Evolutionary conservation across 2,329 filamentous ascomycete genomes (phyloP).

Genomic region (Biscogniauxia sp.): DNA sequence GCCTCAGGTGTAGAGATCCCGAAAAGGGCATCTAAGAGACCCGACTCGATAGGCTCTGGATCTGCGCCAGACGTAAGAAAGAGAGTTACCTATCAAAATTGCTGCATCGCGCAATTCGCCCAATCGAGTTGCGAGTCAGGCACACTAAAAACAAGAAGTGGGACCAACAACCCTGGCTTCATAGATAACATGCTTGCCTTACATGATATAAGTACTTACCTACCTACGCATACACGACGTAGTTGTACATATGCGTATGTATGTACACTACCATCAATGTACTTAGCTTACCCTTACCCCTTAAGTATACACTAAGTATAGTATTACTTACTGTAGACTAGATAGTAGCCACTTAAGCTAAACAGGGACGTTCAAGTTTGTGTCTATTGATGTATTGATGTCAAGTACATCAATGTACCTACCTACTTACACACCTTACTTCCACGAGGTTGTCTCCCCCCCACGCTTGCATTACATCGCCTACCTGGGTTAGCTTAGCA

Average conservation of each 20-base stretch:
- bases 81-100: constrained; percentile 11
- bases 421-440: too few relatives aligned
- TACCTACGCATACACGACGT: constrained; percentile 10
- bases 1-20: constrained; percentile 5
- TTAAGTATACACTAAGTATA: too few relatives aligned
- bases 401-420: too few relatives aligned
- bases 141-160: constrained; percentile 8
- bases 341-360: too few relatives aligned
- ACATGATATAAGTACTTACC: constrained; percentile 13
- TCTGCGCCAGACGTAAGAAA: constrained; percentile 10
- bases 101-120: constrained; percentile 6
- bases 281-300: too few relatives aligned
- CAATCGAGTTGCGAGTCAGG: constrained; percentile 11
- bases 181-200: constrained; percentile 13
- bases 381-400: too few relatives aligned
- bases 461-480: too few relatives aligned
- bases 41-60: constrained; percentile 3
- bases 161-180: not conserved
- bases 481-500: too few relatives aligned
- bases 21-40: constrained; percentile 13
- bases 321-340: too few relatives aligned
- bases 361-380: too few relatives aligned
- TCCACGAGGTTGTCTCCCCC: too few relatives aligned
- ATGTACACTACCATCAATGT: too few relatives aligned
- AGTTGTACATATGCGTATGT: not conserved